A percentile compares a stretch with the other conserved stretches of the same genome.
Evolutionary conservation across 75 land plant species (phyloP).

Genomic region (Ceratopteris richardii): DNA sequence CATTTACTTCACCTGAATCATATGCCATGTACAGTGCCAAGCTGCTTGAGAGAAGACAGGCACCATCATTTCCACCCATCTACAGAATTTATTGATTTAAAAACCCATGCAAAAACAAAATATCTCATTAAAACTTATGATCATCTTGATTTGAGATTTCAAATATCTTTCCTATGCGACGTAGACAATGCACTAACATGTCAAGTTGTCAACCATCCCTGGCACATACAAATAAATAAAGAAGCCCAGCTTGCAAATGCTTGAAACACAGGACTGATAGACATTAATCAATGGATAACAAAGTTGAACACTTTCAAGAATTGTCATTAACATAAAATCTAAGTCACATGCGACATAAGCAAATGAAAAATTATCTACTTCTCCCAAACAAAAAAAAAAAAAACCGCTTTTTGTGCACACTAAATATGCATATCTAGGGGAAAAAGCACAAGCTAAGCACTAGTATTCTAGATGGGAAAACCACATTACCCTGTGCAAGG

Average conservation of each 20-base stretch:
- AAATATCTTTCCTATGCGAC: neutral
- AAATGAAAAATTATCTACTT: no score
- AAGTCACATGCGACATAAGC: no score
- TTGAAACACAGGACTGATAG: no score
- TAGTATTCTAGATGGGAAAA: no score
- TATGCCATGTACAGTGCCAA: conserved; percentile 79
- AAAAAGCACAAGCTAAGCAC: no score
- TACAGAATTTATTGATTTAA: conserved; percentile 15
- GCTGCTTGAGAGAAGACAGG: conserved; percentile 75
- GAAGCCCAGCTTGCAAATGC: neutral
- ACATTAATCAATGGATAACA: no score
- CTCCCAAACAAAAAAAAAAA: no score
- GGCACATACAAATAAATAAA: neutral
- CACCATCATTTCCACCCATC: conserved; percentile 95
- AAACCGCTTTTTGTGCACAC: no score
- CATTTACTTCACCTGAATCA: conserved; percentile 60
- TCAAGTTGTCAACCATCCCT: neutral
- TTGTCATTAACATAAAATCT: no score
- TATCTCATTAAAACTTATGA: neutral
- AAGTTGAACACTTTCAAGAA: no score
- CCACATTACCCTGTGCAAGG: conserved; percentile 89
- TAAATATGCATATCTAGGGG: no score
- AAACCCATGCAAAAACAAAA: neutral
- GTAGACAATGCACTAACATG: neutral
- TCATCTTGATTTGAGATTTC: neutral